Evolutionary conservation across 1,139 yeast species (phyloP).

Genomic region (Keqinozyma sinolaborantium): DNA sequence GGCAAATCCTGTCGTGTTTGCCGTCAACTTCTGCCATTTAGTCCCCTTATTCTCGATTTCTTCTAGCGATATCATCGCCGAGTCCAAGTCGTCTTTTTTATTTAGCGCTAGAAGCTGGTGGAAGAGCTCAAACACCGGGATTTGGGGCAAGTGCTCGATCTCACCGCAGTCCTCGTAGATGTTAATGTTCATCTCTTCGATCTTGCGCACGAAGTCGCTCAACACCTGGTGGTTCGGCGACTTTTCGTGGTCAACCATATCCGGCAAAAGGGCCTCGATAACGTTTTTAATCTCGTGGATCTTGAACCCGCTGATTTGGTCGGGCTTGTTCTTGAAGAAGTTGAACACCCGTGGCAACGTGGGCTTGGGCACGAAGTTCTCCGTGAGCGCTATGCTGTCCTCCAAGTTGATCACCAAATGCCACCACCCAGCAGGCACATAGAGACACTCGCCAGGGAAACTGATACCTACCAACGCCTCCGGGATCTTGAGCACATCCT

Average conservation of each 20-base stretch:
- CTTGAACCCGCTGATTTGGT: slow-evolving; percentile 79
- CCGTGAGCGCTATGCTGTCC: slow-evolving; percentile 78
- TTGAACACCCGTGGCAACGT: slow-evolving; percentile 57
- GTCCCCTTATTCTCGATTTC: slow-evolving; percentile 9
- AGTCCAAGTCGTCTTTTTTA: slow-evolving; percentile 23
- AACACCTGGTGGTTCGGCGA: slow-evolving; percentile 5
- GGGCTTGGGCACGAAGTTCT: slow-evolving; percentile 74
- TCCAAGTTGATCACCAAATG: slow-evolving; percentile 82
- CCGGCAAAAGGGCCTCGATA: slow-evolving; percentile 22
- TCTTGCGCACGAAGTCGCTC: slow-evolving; percentile 2
- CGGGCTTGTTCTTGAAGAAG: slow-evolving; percentile 63
- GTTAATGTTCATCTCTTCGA: slow-evolving; percentile 13
- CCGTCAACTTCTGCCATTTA: slow-evolving; percentile 20
- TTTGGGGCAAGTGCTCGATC: slow-evolving; percentile 29
- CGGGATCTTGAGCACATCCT: slow-evolving; percentile 46
- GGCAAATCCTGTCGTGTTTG: slow-evolving; percentile 10
- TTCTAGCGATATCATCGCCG: slow-evolving; percentile 29
- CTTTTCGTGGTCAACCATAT: slow-evolving; percentile 13
- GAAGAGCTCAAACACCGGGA: slow-evolving; percentile 62
- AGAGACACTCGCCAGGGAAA: slow-evolving; percentile 78
- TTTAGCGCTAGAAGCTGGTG: slow-evolving; percentile 36
- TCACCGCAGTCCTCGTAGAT: slow-evolving; percentile 46
- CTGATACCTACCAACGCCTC: slow-evolving; percentile 69
- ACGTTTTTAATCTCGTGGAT: slow-evolving; percentile 46
- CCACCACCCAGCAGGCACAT: slow-evolving; percentile 97